Conservation (phyloP, 768 basidiomycete species). For the Amanita rubescens region DNA sequence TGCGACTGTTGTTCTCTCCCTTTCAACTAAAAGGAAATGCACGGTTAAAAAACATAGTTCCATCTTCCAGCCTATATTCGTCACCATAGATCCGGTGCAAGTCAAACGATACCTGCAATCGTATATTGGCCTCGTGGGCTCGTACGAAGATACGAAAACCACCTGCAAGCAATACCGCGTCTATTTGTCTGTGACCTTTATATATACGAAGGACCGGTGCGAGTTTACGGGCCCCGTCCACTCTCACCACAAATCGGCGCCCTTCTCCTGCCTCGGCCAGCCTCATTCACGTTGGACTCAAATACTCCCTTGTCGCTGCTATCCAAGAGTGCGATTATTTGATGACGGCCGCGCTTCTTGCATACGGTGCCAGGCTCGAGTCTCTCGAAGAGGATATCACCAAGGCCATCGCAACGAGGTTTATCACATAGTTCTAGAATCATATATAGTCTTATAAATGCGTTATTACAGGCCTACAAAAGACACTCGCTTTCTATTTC, state of each 20-base stretch:
- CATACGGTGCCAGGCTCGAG: not conserved
- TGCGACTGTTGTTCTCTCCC: not conserved
- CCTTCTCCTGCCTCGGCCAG: too few species aligned
- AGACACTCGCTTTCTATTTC: not conserved
- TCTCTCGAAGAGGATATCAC: not conserved
- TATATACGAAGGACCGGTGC: too few species aligned
- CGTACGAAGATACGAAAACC: conserved; percentile 75
- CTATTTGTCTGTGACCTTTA: too few species aligned
- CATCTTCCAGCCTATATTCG: conserved; percentile 84
- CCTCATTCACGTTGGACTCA: too few species aligned
- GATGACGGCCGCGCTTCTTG: conserved; percentile 1
- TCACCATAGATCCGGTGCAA: conserved; percentile 92
- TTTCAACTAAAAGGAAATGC: not conserved
- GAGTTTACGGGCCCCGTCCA: too few species aligned
- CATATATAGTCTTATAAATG: too few species aligned
- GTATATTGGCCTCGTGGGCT: conserved; percentile 81
- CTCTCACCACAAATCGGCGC: too few species aligned
- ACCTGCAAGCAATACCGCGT: conserved; percentile 95
- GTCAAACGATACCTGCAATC: conserved; percentile 58
- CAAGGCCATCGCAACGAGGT: not conserved
- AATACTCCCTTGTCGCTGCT: conserved; percentile 1
- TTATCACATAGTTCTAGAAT: not conserved
- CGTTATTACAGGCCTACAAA: not conserved
- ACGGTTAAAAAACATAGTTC: conserved; percentile 63
- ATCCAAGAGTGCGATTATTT: not conserved